Base-by-base conservation (phyloP, 1,284 basidiomycete species). In the Rhodotorula sp. region DNA sequence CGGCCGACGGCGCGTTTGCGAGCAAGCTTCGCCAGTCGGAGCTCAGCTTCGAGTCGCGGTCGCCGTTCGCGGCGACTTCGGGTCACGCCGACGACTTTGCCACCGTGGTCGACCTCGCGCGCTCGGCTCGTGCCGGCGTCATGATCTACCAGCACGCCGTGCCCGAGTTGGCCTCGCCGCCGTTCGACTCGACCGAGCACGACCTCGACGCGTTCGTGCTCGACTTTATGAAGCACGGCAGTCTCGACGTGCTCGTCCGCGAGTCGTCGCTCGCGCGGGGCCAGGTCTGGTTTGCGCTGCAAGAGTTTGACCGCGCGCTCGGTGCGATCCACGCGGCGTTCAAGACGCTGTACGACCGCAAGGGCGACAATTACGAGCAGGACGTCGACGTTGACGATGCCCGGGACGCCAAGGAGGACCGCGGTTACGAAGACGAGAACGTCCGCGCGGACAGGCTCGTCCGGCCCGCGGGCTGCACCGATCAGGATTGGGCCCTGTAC, bases 191-290 rank as follows among this genome's bases (percentile, higher is more conserved):
- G 78, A 81, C 49, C 78, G 81, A 72, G 80, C 83, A 31, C 64
- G 77, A 72, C 58, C 82, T 88, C 57, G 90, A 90, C 70, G 88
- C 87, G 0, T 89, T 89, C 76, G 79, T 89, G 7, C 81, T 86
- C 66, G 89, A 90, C 78, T 90, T 89, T 80, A 89, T 85, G 78
- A 84, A 78, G 1, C 89, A 90, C 71, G 89, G 88, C 0, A 87
- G 88, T 76, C 81, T 83, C 12, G 76, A 81, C 0, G 81, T 86
- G 0, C 79, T 89, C 62, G 64, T 70, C 57, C 69, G 71, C 58
- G 67, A 70, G 65, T 59, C 70, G 62, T 39, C 61, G 18, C 58
- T 76, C 15, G 64, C 65, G 15, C 79, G 81, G 6, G 87, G 87
- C 20, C 87, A 89, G 29, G 76, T 88, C 15, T 90, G 88, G 88